phyloP scores from a whole-genome alignment of 2,329 filamentous ascomycete species.

The Paecilomyces sp. region DNA sequence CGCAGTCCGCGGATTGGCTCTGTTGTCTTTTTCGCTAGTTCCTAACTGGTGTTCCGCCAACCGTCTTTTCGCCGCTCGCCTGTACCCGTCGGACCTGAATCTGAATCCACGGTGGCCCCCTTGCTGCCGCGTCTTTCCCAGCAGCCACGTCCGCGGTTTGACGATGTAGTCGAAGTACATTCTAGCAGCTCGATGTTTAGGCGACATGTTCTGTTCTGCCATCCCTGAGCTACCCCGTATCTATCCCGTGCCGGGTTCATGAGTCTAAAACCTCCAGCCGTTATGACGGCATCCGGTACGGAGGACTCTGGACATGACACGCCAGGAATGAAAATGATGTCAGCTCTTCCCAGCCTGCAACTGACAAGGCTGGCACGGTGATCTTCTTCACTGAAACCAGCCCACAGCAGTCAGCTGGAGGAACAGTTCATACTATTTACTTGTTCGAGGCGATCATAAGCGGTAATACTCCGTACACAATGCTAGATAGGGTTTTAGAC shows the following conservation, averaged over 20 bases:
- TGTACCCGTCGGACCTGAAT: neutral
- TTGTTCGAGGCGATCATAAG: neutral
- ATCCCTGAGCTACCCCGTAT: neutral
- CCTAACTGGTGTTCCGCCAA: neutral
- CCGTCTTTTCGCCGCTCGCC: neutral
- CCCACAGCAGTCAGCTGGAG: neutral
- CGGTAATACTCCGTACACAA: neutral
- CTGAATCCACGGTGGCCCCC: neutral
- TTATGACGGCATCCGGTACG: neutral
- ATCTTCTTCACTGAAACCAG: neutral
- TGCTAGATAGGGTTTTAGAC: neutral
- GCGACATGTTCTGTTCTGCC: neutral
- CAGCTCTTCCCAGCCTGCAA: neutral
- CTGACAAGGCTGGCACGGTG: neutral
- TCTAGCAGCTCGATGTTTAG: neutral
- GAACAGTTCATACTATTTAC: neutral
- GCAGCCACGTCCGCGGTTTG: neutral
- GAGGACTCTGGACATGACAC: neutral
- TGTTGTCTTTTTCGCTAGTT: neutral
- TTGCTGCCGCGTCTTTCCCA: neutral
- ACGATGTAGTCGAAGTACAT: neutral
- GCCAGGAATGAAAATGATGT: neutral
- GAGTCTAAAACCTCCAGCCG: neutral
- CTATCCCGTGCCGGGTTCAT: neutral
- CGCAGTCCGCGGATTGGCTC: neutral